Evolutionary conservation across 176 grass and related monocot species (phyloP).

Genomic region (Aegilops umbellulata): DNA sequence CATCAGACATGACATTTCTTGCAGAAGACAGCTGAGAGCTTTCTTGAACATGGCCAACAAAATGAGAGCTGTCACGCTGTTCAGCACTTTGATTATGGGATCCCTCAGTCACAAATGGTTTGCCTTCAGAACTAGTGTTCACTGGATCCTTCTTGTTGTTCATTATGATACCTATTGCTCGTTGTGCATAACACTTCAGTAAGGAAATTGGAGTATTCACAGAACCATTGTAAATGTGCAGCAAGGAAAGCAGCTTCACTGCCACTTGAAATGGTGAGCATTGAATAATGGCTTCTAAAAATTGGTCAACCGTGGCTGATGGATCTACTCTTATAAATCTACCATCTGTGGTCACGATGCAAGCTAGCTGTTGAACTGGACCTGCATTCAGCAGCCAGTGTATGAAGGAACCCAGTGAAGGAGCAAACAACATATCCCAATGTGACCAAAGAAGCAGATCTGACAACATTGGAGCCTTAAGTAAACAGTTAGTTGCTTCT

Average conservation of each 20-base stretch:
- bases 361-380: conserved; percentile 60
- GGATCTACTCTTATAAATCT: conserved; percentile 78
- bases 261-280: conserved; percentile 69
- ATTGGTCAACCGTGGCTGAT: conserved; percentile 78
- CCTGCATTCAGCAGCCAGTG: conserved; percentile 74
- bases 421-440: conserved; percentile 82
- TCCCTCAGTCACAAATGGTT: conserved; percentile 12
- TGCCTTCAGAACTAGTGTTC: conserved; percentile 36
- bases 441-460: conserved; percentile 88
- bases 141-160: conserved; percentile 46
- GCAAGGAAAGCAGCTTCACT: conserved; percentile 77
- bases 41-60: conserved; percentile 27
- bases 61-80: neutral
- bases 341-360: conserved; percentile 73
- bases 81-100: neutral
- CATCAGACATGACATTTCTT: conserved; percentile 36
- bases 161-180: conserved; percentile 60
- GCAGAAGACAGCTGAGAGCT: conserved; percentile 19
- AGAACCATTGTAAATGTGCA: conserved; percentile 78
- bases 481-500: conserved; percentile 65
- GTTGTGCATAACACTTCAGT: conserved; percentile 84
- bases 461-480: conserved; percentile 90
- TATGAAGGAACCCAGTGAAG: conserved; percentile 74
- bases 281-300: conserved; percentile 74
- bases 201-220: conserved; percentile 66